phyloP scores from a whole-genome alignment of 208 protist genomes.

The Trypanosoma brucei region DNA sequence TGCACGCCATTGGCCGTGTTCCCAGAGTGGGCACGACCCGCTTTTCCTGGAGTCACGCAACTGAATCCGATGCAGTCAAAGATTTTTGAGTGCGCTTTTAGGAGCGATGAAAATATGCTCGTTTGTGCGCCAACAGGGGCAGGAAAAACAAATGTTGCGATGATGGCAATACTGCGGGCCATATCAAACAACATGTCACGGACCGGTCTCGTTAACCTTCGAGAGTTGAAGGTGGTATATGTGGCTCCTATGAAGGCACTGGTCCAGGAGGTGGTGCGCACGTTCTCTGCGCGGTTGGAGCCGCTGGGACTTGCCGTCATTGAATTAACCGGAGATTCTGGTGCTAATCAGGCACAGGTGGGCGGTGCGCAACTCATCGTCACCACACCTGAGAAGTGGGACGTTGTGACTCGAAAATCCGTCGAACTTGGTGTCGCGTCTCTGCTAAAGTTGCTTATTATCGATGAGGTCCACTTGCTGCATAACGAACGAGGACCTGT shows the following conservation, averaged over 20 bases:
- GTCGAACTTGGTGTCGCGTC: slow-evolving; percentile 90
- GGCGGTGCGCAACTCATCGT: slow-evolving; percentile 97
- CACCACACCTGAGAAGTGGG: slow-evolving; percentile 99
- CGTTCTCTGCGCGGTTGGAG: slow-evolving; percentile 92
- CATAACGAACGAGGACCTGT: slow-evolving; percentile 99
- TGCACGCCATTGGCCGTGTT: slow-evolving; percentile 37
- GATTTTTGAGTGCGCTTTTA: slow-evolving; percentile 93
- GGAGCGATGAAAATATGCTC: slow-evolving; percentile 96
- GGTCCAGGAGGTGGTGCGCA: slow-evolving; percentile 98
- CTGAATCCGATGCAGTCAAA: slow-evolving; percentile 97
- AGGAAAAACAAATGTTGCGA: slow-evolving; percentile 99
- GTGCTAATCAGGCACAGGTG: slow-evolving; percentile 96
- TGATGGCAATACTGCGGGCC: slow-evolving; percentile 97
- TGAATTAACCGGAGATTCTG: slow-evolving; percentile 98
- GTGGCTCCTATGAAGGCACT: slow-evolving; percentile 99
- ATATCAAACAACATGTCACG: slow-evolving; percentile 32
- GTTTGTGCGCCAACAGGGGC: slow-evolving; percentile 98
- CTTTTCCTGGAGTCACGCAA: slow-evolving; percentile 52
- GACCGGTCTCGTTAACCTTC: slow-evolving; percentile 20
- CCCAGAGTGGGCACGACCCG: slow-evolving; percentile 57
- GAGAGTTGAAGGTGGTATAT: slow-evolving; percentile 98
- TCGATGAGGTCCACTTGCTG: slow-evolving; percentile 99
- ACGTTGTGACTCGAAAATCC: slow-evolving; percentile 99
- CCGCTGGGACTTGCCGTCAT: slow-evolving; percentile 92
- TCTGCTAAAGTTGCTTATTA: slow-evolving; percentile 90